Base-by-base conservation (phyloP, 441 rosid species). In the Lepidium campestre region DNA sequence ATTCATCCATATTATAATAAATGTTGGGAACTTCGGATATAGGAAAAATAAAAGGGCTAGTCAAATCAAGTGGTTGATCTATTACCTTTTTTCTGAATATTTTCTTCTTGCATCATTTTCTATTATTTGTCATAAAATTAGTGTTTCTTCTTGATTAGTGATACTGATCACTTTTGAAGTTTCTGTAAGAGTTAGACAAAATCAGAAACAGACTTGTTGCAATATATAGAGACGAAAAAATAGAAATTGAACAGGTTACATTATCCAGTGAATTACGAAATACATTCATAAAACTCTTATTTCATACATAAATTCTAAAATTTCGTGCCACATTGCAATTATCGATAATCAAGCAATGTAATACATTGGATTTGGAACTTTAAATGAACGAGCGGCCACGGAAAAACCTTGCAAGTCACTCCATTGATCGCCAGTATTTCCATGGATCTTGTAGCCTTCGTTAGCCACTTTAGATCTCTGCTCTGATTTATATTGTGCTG, bases 401-500 rank as follows among this genome's bases (percentile, higher is more conserved):
- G 93, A 91, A 70, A 78, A 83, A 15, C 91, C 95, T 25, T 64
- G 46, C 62, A 91, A 74, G 53, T 89, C 92, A 57, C 96, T 87
- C 96, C 96, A 89, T 65, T 91, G 98, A 76, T 91, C 94, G 23
- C 94, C 91, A 1, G 88, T 81, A 77, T 71, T 86, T 66, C 88
- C 94, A 35, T 74, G 90, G 63, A 91, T 77, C 59, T 65, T 81
- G 41, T 81, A 89, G 8, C 93, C 96, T 75, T 77, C 79, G 13
- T 79, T 46, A 6, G 74, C 69, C 70, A 89, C 62, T 75, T 83
- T 84, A 10, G 69, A 52, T 74, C 96, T 79, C 83, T 70, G 86
- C 80, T 83, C 77, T 0, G 92, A 89, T 73, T 89, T 91, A 79
- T 81, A 87, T 1, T 69, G 59, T 1, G 50, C 68, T 12, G 93